phyloP scores from a whole-genome alignment of 2,329 filamentous ascomycete genomes.

The Clonostachys solani region DNA sequence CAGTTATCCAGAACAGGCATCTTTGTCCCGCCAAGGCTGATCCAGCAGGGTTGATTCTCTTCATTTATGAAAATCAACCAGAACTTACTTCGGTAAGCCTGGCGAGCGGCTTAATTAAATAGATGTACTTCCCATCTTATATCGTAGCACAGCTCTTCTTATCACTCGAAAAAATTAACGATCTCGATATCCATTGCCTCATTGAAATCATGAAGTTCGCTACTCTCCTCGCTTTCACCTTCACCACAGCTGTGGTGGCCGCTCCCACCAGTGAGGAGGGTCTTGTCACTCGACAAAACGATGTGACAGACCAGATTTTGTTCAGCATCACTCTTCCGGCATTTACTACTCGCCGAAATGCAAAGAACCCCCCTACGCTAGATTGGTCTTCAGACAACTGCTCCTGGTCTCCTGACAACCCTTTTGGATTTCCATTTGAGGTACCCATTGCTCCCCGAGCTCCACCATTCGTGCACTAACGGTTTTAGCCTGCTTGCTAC shows the following conservation, averaged over 20 bases:
- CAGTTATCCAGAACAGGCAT: too few species aligned
- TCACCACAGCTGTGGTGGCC: constrained; percentile 1
- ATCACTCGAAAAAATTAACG: too few species aligned
- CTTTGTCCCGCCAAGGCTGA: too few species aligned
- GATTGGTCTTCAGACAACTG: constrained; percentile 30
- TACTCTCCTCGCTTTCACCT: background rate
- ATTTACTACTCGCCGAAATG: constrained; percentile 29
- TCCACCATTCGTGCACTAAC: background rate
- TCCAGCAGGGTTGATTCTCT: too few species aligned
- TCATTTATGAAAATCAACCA: too few species aligned
- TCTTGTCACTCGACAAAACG: constrained; percentile 2
- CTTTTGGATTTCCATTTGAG: constrained; percentile 27
- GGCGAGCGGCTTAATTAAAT: too few species aligned
- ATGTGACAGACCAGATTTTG: constrained; percentile 32
- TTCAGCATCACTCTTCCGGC: constrained; percentile 29
- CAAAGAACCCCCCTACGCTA: constrained; percentile 23
- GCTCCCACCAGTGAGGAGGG: background rate
- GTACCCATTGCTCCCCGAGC: too few species aligned
- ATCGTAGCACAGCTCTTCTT: too few species aligned
- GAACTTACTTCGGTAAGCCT: too few species aligned
- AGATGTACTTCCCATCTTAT: too few species aligned
- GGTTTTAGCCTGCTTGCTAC: constrained; percentile 7
- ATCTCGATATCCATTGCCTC: too few species aligned
- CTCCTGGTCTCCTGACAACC: constrained; percentile 28
- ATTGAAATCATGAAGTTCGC: constrained; percentile 2